Base-by-base conservation (phyloP, 2,329 filamentous ascomycete species). In the Delphinella strobiligena region DNA sequence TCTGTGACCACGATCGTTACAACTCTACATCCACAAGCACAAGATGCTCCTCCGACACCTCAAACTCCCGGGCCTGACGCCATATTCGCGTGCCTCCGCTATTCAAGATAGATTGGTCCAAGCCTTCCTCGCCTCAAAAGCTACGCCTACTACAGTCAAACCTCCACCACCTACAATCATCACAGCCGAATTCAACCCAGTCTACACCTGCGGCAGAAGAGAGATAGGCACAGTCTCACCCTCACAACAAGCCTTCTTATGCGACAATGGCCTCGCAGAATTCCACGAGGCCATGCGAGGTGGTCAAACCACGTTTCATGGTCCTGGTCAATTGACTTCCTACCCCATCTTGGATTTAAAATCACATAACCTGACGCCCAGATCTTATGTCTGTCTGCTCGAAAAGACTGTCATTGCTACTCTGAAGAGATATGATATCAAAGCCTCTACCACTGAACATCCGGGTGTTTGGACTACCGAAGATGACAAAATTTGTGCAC, bases 251-350 rank as follows among this genome's bases (percentile, higher is more conserved):
- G 54, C 42, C 19, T 55, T 59, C 47, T 51, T 68, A 24, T 51
- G 61, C 34, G 47, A 54, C 22, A 43, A 56, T 22, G 63, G 63
- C 27, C 50, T 56, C 18, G 82, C 80, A 3, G 66, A 73, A n/a
- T 75, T 91, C 50, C 61, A 75, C 32, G 71, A 78, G 51, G 81
- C 84, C 11, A 72, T 78, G n/a, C 78, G 91, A 40, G 91, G 91
- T 45, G 91, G 91, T 0, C 78, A 93, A 48, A 88, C 85, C 0
- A 96, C 91, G 2, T 96, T 94, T 64, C 91, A 98, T 58, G 91
- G 89, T 0, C 91, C 89, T 0, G 89, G 89, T 0, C 91, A 98
- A 59, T 64, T 93, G 36, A 83, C 95, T 27, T 76, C 88, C n/a
- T 98, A 93, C 67, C 86, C 89, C 3, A 75, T 95, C 37, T 59